A percentile compares a stretch with the other conserved stretches of the same genome.
These are phyloP conservation scores for Colletotrichum australisinense DNA, from an alignment of 2,329 filamentous ascomycete genomes.

Conservation along the genomic window DNA sequence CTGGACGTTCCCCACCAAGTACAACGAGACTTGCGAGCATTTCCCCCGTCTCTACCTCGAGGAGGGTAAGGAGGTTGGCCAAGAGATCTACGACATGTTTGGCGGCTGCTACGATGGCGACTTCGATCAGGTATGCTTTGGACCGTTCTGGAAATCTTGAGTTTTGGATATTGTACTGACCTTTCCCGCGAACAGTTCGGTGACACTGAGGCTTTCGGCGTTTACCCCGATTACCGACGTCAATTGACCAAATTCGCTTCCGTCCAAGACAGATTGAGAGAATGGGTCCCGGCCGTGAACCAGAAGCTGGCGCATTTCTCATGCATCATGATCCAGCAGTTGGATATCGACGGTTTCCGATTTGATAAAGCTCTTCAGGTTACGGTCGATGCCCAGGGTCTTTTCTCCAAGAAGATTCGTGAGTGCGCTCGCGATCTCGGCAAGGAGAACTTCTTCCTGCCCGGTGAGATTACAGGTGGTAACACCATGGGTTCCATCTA, in stretches of 20 bases:
- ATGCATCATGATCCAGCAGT: slow-evolving; percentile 69
- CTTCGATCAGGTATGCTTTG: slow-evolving; percentile 60
- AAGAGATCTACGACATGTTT: slow-evolving; percentile 58
- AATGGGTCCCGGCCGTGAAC: slow-evolving; percentile 69
- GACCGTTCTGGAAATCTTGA: no score
- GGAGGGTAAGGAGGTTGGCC: slow-evolving; percentile 61
- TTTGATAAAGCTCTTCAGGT: slow-evolving; percentile 77
- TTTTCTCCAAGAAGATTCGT: slow-evolving; percentile 68
- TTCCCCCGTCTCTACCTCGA: slow-evolving; percentile 73
- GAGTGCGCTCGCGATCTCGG: slow-evolving; percentile 65
- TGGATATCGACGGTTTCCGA: slow-evolving; percentile 75
- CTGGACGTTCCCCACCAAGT: slow-evolving; percentile 64
- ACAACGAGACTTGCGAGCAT: slow-evolving; percentile 60
- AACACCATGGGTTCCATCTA: slow-evolving; percentile 71
- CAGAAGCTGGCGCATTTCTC: slow-evolving; percentile 70
- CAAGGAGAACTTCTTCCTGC: slow-evolving; percentile 73
- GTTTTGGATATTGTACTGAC: neutral
- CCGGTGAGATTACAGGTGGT: slow-evolving; percentile 73
- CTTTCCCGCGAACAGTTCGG: slow-evolving; percentile 55
- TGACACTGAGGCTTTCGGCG: slow-evolving; percentile 72
- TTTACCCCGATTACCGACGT: slow-evolving; percentile 71
- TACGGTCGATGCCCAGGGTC: slow-evolving; percentile 69
- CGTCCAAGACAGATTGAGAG: slow-evolving; percentile 74
- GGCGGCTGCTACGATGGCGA: slow-evolving; percentile 71
- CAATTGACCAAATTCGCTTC: slow-evolving; percentile 75